Evolutionary conservation across 148 eudicot genomes (phyloP).

Genomic region (Euryodendron excelsum): DNA sequence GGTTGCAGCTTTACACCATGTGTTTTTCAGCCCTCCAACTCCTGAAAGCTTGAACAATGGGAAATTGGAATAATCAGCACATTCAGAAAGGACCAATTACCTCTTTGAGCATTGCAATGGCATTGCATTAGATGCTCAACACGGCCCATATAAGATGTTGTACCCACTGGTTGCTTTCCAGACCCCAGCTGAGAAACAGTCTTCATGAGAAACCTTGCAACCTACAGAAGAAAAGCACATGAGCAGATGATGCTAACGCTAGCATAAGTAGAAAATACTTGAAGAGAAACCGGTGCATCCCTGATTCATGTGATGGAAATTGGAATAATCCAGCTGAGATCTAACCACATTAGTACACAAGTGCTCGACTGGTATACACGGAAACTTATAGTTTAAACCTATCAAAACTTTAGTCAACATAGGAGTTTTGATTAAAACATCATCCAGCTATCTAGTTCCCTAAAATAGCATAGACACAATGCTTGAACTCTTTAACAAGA

Average conservation of each 20-base stretch:
- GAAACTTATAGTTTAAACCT: too few species aligned
- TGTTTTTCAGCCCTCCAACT: too few species aligned
- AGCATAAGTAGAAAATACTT: too few species aligned
- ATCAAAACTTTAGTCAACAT: background rate
- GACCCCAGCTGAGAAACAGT: constrained; percentile 75
- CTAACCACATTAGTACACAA: background rate
- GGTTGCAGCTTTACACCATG: background rate
- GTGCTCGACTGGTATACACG: too few species aligned
- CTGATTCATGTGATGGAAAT: background rate
- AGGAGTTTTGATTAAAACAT: background rate
- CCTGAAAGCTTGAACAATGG: background rate
- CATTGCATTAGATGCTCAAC: constrained; percentile 70
- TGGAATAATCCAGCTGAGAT: background rate
- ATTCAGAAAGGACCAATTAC: constrained; percentile 29
- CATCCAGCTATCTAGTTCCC: background rate
- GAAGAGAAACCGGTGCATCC: too few species aligned
- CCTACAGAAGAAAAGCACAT: constrained; percentile 39
- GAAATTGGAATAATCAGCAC: background rate
- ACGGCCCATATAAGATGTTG: constrained; percentile 73
- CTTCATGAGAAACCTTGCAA: constrained; percentile 89
- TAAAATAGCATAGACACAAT: background rate
- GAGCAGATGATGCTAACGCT: background rate
- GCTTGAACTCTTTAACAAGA: background rate
- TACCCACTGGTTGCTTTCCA: constrained; percentile 68
- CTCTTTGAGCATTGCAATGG: constrained; percentile 57